phyloP scores from a whole-genome alignment of 108 stramenopile species.

The Cyclotella atomus region DNA sequence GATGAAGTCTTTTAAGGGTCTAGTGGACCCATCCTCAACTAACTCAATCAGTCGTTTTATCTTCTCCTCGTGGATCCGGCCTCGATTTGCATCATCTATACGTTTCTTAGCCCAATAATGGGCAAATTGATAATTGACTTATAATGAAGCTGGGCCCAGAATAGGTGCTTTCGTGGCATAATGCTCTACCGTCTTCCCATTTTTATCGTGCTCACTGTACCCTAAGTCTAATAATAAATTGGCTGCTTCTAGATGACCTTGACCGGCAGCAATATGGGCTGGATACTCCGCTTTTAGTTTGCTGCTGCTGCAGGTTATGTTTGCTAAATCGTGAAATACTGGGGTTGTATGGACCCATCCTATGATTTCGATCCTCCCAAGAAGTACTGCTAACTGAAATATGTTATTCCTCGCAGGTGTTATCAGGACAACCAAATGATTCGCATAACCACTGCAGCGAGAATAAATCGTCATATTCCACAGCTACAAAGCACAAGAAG shows the following conservation, averaged over 20 bases:
- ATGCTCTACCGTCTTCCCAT: not conserved
- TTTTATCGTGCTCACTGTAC: not conserved
- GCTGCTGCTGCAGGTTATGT: no score
- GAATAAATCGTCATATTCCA: conserved; percentile 19
- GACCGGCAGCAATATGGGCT: conserved; percentile 15
- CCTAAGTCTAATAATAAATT: conserved; percentile 3
- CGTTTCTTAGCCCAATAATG: not conserved
- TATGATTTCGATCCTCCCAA: conserved; percentile 15
- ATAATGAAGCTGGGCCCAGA: not conserved
- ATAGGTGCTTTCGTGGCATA: conserved; percentile 12
- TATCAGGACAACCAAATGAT: not conserved
- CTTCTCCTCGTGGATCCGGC: not conserved
- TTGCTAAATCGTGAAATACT: not conserved
- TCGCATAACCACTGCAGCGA: conserved; percentile 15
- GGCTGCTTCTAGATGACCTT: conserved; percentile 1
- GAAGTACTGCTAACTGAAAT: not conserved
- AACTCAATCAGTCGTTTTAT: not conserved
- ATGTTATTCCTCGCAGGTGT: not conserved
- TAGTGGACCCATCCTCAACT: not conserved
- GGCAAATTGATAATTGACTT: conserved; percentile 1
- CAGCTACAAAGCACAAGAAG: conserved; percentile 15
- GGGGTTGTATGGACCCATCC: conserved; percentile 11
- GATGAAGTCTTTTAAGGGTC: not conserved
- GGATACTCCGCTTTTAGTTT: not conserved
- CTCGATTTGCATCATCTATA: not conserved